phyloP scores from a whole-genome alignment of 257 asterid genomes.

The Primulina eburnea region DNA sequence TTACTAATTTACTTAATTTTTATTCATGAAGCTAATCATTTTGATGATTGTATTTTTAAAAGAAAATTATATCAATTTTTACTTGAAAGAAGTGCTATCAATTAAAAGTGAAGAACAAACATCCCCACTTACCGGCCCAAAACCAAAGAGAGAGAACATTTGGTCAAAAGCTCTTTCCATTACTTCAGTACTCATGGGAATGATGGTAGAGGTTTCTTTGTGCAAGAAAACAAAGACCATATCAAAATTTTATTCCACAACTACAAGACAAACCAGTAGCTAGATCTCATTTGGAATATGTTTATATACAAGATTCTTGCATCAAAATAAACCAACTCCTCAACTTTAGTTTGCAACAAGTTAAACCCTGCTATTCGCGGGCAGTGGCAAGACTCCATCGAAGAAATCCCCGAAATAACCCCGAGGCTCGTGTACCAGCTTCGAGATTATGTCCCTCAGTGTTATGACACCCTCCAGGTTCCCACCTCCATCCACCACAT shows the following conservation, averaged over 20 bases:
- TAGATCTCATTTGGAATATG: background rate
- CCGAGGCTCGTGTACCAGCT: conserved; percentile 93
- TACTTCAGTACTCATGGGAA: too few relatives aligned
- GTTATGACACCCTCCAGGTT: conserved; percentile 82
- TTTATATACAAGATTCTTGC: background rate
- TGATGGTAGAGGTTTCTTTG: background rate
- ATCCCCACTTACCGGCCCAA: background rate
- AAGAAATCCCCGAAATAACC: conserved; percentile 99
- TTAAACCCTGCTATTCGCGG: conserved; percentile 86
- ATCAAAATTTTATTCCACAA: background rate
- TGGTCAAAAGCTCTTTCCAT: background rate
- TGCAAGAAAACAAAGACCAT: background rate
- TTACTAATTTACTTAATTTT: too few relatives aligned
- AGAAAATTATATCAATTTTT: too few relatives aligned
- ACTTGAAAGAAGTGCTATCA: too few relatives aligned
- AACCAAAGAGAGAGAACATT: background rate
- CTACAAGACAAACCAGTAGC: conserved; percentile 1
- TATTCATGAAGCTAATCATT: too few relatives aligned
- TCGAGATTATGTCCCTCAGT: conserved; percentile 91
- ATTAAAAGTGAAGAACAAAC: background rate
- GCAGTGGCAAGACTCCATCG: conserved; percentile 93
- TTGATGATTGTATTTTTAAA: too few relatives aligned
- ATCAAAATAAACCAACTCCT: background rate
- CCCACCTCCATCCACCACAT: conserved; percentile 68
- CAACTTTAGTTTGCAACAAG: conserved; percentile 4